These are phyloP conservation scores for Begonia fuchsioides DNA, from an alignment of 306 rosid genomes.

Conservation along the genomic window DNA sequence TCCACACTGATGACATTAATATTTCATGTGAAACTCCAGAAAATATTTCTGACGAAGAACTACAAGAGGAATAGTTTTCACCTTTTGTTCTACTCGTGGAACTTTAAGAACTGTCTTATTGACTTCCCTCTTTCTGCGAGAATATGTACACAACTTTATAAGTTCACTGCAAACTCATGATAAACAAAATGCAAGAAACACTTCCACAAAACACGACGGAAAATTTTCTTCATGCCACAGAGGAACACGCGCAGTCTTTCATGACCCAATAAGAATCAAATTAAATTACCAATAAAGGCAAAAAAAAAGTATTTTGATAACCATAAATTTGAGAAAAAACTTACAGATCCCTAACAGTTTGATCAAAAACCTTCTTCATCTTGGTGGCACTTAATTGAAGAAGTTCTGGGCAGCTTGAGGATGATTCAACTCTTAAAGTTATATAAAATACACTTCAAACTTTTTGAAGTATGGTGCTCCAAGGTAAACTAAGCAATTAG, in stretches of 20 bases:
- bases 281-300: too few species aligned
- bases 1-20: neutral
- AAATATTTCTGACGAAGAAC: too few species aligned
- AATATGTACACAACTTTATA: neutral
- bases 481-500: too few species aligned
- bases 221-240: too few species aligned
- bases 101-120: conserved; percentile 94
- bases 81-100: conserved; percentile 99
- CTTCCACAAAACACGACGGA: too few species aligned
- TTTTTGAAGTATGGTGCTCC: too few species aligned
- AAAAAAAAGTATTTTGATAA: too few species aligned
- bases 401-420: conserved; percentile 6
- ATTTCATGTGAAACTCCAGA: neutral
- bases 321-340: conserved; percentile 9
- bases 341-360: conserved; percentile 96
- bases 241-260: too few species aligned
- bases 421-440: too few species aligned
- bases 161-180: neutral
- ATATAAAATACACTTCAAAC: too few species aligned
- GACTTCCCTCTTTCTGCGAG: conserved; percentile 84
- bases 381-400: conserved; percentile 8
- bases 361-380: conserved; percentile 94
- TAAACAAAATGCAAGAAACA: neutral
- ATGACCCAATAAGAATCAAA: too few species aligned
- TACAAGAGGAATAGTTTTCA: conserved; percentile 5